Base-by-base conservation (phyloP, 1,284 basidiomycete species). In the Paramarasmius palmivorus region DNA sequence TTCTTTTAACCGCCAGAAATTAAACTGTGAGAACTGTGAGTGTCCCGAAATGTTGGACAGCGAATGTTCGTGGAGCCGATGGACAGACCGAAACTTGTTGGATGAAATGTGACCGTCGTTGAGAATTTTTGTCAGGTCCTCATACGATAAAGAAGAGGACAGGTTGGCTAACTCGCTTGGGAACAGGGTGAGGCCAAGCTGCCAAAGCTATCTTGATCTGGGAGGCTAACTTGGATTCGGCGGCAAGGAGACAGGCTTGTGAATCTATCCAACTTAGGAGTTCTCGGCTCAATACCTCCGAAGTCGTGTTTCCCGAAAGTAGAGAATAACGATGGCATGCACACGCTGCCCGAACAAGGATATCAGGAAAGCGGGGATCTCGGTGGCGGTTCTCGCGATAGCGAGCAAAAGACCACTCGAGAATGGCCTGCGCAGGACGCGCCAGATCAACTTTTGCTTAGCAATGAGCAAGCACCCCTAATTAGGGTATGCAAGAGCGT, bases 1-100 rank as follows among this genome's bases (percentile, higher is more conserved):
- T 17, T 84, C 81, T 63, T 92, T 92, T 61, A 95, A 72, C 36
- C 82, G 78, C 93, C 93, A 95, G 65, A 95, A 94, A 58, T 88
- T 84, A 2, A 73, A 73, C 49, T 68, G 71, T 2, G 81, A 70
- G 56, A 90, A 90, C 23, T 74, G 72, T 2, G 66, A 65, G 50
- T 70, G 67, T 19, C 69, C 65, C 38, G 78, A 75, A 8, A 69
- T 61, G 4, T 67, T 66, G 14, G 67, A 63, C 4, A 65, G 55
- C 4, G 78, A 71, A 54, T 81, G 70, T 15, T 82, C 76, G 2
- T 73, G 72, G 23, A 92, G 70, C 34, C 79, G 78, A 34, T 83
- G 79, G 19, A 87, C 88, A n/a, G 91, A 67, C 12, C 85, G 78
- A 66, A 92, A 92, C 65, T 90, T 92, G 65, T 86, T 88, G 2